These are phyloP conservation scores for Coffea humblotiana DNA, from an alignment of 305 asterid genomes.

Conservation along the genomic window DNA sequence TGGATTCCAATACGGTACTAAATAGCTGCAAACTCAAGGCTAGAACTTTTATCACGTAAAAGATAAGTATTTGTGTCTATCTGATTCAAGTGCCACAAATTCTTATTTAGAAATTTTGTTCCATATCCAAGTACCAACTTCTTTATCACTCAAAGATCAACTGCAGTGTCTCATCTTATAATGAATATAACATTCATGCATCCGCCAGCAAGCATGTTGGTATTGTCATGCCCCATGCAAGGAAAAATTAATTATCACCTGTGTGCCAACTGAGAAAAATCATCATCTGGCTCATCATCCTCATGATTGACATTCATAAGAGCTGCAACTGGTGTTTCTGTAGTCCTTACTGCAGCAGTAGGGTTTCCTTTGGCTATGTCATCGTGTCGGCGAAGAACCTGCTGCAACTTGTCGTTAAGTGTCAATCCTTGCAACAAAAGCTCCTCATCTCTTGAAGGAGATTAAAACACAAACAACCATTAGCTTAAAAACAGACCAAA, in stretches of 20 bases:
- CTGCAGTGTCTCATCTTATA: not conserved
- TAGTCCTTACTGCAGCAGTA: conserved; percentile 28
- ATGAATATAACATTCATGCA: not conserved
- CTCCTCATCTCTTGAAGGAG: conserved; percentile 68
- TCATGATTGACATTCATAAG: conserved; percentile 85
- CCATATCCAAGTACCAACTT: not conserved
- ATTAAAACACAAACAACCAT: conserved; percentile 5
- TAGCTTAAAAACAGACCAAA: not conserved
- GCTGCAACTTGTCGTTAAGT: conserved; percentile 76
- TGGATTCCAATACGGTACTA: not conserved
- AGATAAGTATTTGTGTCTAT: not conserved
- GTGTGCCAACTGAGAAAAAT: conserved; percentile 81
- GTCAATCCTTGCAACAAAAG: conserved; percentile 78
- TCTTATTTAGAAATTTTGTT: not conserved
- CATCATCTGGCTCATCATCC: conserved; percentile 90
- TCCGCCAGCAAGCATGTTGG: not conserved
- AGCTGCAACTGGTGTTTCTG: conserved; percentile 60
- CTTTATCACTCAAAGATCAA: not conserved
- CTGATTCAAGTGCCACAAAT: not conserved
- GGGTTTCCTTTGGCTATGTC: conserved; percentile 61
- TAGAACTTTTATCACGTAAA: not conserved
- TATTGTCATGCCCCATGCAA: not conserved
- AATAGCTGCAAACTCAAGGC: not conserved
- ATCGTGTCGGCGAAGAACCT: conserved; percentile 68
- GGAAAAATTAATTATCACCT: conserved; percentile 40